These are phyloP conservation scores for Eucalyptus pauciflora DNA, from an alignment of 345 rosid species.

Conservation along the genomic window DNA sequence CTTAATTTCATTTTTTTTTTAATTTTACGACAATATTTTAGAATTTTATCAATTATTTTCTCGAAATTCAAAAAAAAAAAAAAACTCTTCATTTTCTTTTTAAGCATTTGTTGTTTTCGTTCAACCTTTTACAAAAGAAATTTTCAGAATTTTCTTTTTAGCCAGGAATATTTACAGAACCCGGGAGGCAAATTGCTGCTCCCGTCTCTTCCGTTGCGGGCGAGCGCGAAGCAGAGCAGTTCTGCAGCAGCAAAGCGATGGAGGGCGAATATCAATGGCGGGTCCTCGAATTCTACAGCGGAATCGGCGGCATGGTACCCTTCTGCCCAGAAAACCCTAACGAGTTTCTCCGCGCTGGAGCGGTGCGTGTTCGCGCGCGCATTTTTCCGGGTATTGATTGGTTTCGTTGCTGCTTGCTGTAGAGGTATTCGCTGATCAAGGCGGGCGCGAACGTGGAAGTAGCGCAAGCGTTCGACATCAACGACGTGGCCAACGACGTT, in stretches of 20 bases:
- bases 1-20: neutral
- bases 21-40: neutral
- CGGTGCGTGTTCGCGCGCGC: neutral
- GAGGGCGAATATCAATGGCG: slow-evolving; percentile 44
- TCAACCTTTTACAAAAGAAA: accelerated
- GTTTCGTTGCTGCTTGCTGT: neutral
- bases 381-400: neutral
- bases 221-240: neutral
- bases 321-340: neutral
- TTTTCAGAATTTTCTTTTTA: neutral
- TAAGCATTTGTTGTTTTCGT: neutral
- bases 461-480: slow-evolving; percentile 84
- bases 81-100: neutral
- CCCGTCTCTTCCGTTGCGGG: neutral
- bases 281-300: slow-evolving; percentile 90
- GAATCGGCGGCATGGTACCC: slow-evolving; percentile 86
- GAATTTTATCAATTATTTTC: neutral
- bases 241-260: neutral
- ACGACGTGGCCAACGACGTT: slow-evolving; percentile 81
- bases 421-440: slow-evolving; percentile 70
- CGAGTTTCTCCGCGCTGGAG: neutral
- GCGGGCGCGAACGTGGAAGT: slow-evolving; percentile 47
- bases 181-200: neutral
- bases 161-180: neutral
- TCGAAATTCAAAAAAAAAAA: neutral